These are phyloP conservation scores for Paraglomus occultum DNA, from an alignment of 192 early-diverging fungal genomes.

Conservation along the genomic window DNA sequence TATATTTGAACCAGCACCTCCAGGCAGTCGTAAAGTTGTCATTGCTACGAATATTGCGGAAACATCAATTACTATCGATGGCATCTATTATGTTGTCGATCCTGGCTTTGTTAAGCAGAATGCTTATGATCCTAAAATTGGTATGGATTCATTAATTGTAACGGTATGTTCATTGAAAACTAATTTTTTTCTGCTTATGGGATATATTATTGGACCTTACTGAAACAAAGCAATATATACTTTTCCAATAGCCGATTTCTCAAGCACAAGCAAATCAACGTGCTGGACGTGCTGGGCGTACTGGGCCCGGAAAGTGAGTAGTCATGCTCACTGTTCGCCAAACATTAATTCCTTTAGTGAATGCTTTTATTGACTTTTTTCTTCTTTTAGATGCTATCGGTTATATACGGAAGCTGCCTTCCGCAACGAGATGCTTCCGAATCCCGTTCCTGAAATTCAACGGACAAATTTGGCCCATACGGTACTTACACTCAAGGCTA, in stretches of 20 bases:
- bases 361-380: background rate
- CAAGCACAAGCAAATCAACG: slow-evolving; percentile 94
- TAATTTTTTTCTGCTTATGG: slow-evolving; percentile 2
- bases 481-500: slow-evolving; percentile 90
- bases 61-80: slow-evolving; percentile 97
- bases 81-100: slow-evolving; percentile 95
- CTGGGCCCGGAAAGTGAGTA: slow-evolving; percentile 79
- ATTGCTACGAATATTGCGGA: slow-evolving; percentile 99
- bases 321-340: background rate
- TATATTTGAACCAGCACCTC: slow-evolving; percentile 92
- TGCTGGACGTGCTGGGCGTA: slow-evolving; percentile 95
- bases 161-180: slow-evolving; percentile 31
- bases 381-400: slow-evolving; percentile 64
- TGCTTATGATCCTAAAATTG: slow-evolving; percentile 92
- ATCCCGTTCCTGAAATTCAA: slow-evolving; percentile 96
- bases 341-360: background rate
- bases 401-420: slow-evolving; percentile 94
- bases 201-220: background rate
- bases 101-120: slow-evolving; percentile 96
- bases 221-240: too few species aligned
- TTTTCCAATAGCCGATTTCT: slow-evolving; percentile 74
- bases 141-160: slow-evolving; percentile 96
- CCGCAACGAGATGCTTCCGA: slow-evolving; percentile 92
- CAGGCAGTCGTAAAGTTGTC: slow-evolving; percentile 82
- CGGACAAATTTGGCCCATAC: slow-evolving; percentile 90